Evolutionary conservation across 78 protist species (phyloP).

Genomic region (Anaeramoeba flamelloides): DNA sequence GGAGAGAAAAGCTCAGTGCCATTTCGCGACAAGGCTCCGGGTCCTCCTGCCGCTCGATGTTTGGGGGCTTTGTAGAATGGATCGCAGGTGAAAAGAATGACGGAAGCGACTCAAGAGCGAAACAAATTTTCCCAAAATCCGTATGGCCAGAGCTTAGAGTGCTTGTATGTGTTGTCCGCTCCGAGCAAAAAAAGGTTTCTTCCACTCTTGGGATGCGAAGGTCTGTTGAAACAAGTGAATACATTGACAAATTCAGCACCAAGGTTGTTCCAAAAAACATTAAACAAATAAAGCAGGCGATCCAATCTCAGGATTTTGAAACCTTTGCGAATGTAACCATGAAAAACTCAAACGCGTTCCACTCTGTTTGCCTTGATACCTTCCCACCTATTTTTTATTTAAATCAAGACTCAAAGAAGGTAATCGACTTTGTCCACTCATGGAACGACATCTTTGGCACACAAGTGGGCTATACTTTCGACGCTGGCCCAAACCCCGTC

Average conservation of each 20-base stretch:
- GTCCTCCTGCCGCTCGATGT: slow-evolving; percentile 76
- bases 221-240: slow-evolving; percentile 44
- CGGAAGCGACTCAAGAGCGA: slow-evolving; percentile 45
- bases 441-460: background rate
- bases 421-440: slow-evolving; percentile 30
- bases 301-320: slow-evolving; percentile 45
- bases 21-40: slow-evolving; percentile 69
- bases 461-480: slow-evolving; percentile 85
- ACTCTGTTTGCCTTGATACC: slow-evolving; percentile 63
- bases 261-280: slow-evolving; percentile 53
- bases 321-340: slow-evolving; percentile 68
- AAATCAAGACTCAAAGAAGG: slow-evolving; percentile 47
- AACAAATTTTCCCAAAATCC: background rate
- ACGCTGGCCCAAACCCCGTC: slow-evolving; percentile 95
- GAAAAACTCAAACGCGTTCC: slow-evolving; percentile 65
- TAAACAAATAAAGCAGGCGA: slow-evolving; percentile 43
- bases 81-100: slow-evolving; percentile 44
- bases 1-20: background rate
- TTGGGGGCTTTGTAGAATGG: slow-evolving; percentile 95
- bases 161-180: slow-evolving; percentile 54
- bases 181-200: slow-evolving; percentile 61
- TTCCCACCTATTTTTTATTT: slow-evolving; percentile 82
- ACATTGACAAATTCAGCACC: slow-evolving; percentile 34
- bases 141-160: slow-evolving; percentile 80
- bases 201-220: slow-evolving; percentile 82